A percentile compares a stretch with the other conserved stretches of the same genome.
These are phyloP conservation scores for Butyriboletus pseudospeciosus DNA, from an alignment of 1,284 basidiomycete genomes.

Conservation along the genomic window DNA sequence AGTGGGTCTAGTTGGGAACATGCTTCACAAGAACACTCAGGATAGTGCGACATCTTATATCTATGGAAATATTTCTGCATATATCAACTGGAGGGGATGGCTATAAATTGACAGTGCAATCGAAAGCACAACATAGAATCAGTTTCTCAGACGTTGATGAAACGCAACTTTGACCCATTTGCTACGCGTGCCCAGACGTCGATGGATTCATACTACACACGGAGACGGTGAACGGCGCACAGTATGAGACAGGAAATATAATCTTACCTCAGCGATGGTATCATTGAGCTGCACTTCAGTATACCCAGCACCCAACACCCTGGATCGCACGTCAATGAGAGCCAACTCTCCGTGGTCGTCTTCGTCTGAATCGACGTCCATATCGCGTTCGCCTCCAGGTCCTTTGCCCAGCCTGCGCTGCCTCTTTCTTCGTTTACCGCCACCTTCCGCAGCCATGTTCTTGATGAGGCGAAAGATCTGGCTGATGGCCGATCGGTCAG, in stretches of 20 bases:
- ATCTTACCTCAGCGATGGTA: conserved; percentile 69
- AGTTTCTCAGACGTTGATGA: conserved; percentile 34
- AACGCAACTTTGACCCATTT: conserved; percentile 70
- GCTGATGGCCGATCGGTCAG: conserved; percentile 74
- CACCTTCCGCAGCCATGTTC: conserved; percentile 60
- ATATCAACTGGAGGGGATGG: conserved; percentile 7
- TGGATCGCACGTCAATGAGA: conserved; percentile 79
- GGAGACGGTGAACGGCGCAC: conserved; percentile 7
- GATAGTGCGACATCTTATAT: conserved; percentile 14
- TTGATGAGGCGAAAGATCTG: conserved; percentile 89
- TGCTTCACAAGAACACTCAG: conserved; percentile 42
- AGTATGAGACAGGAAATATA: conserved; percentile 1
- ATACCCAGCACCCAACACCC: conserved; percentile 81
- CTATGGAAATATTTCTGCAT: conserved; percentile 17
- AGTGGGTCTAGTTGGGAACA: conserved; percentile 72
- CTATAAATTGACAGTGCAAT: conserved; percentile 4
- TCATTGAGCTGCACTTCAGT: conserved; percentile 88
- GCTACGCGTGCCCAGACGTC: conserved; percentile 73
- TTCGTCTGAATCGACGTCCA: conserved; percentile 57
- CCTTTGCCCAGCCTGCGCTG: conserved; percentile 60
- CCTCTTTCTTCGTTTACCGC: conserved; percentile 39
- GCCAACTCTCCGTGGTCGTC: conserved; percentile 65
- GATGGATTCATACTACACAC: conserved; percentile 73
- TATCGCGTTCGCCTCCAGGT: conserved; percentile 61
- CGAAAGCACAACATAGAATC: conserved; percentile 1